These are phyloP conservation scores for Castanospermum australe DNA, from an alignment of 306 rosid species.

Conservation along the genomic window DNA sequence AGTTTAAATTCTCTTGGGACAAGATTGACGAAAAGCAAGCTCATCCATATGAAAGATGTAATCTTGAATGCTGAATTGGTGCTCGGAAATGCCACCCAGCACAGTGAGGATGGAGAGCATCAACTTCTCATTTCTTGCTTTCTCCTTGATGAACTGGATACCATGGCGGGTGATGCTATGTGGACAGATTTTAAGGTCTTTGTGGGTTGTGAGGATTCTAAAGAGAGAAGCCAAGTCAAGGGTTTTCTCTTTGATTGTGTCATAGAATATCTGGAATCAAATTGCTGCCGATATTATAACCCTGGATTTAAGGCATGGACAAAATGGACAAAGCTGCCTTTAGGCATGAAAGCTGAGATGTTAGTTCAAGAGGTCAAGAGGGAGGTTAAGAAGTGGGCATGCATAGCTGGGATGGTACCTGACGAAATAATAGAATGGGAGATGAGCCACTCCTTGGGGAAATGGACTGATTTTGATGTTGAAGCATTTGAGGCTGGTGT, in stretches of 20 bases:
- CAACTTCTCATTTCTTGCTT: slow-evolving; percentile 40
- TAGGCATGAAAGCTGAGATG: slow-evolving; percentile 31
- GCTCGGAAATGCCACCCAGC: slow-evolving; percentile 37
- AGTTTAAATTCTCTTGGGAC: slow-evolving; percentile 39
- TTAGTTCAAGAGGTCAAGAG: slow-evolving; percentile 50
- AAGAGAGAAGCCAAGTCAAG: slow-evolving; percentile 41
- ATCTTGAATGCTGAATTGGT: slow-evolving; percentile 66
- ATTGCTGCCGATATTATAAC: slow-evolving; percentile 43
- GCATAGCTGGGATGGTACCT: slow-evolving; percentile 57
- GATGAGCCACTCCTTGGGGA: slow-evolving; percentile 73
- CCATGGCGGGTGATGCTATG: slow-evolving; percentile 29
- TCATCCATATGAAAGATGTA: slow-evolving; percentile 50
- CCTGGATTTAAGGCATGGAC: slow-evolving; percentile 55
- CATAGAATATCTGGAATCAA: slow-evolving; percentile 63
- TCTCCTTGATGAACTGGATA: slow-evolving; percentile 54
- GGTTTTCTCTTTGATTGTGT: slow-evolving; percentile 65
- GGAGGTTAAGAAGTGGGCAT: slow-evolving; percentile 58
- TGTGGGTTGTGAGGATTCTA: slow-evolving; percentile 27
- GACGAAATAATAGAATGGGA: slow-evolving; percentile 90
- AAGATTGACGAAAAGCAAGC: slow-evolving; percentile 44
- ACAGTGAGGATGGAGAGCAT: slow-evolving; percentile 25
- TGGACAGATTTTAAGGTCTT: slow-evolving; percentile 33
- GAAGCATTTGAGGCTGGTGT: slow-evolving; percentile 79
- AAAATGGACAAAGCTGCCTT: slow-evolving; percentile 37
- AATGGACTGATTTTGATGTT: slow-evolving; percentile 67